A percentile compares a stretch with the other conserved stretches of the same genome.
Evolutionary conservation across 805 yeast genomes (phyloP).

Genomic region (Candida ulmi): DNA sequence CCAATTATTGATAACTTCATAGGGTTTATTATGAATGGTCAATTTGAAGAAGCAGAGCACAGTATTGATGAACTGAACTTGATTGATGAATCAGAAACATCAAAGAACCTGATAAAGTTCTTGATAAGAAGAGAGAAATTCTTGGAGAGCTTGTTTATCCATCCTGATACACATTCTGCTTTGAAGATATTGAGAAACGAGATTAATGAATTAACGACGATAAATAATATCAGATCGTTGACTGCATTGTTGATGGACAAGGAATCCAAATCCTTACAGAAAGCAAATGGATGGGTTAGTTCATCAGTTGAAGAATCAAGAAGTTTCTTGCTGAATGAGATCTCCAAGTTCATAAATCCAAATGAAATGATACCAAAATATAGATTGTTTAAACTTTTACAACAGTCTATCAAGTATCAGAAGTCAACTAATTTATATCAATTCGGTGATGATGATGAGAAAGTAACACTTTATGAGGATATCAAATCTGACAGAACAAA

Average conservation of each 20-base stretch:
- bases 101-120: constrained; percentile 20
- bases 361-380: constrained; percentile 47
- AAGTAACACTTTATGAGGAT: constrained; percentile 31
- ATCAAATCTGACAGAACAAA: constrained; percentile 24
- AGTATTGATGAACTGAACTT: constrained; percentile 21
- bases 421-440: constrained; percentile 29
- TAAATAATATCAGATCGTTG: constrained; percentile 22
- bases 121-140: constrained; percentile 35
- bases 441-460: constrained; percentile 22
- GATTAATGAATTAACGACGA: constrained; percentile 24
- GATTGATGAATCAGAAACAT: constrained; percentile 10
- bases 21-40: constrained; percentile 33
- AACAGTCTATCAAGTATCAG: constrained; percentile 48
- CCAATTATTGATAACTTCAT: constrained; percentile 36
- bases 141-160: constrained; percentile 33
- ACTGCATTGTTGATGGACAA: constrained; percentile 25
- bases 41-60: constrained; percentile 33
- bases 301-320: constrained; percentile 30
- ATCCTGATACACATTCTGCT: constrained; percentile 28
- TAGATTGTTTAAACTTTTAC: constrained; percentile 42
- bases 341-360: constrained; percentile 44
- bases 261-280: constrained; percentile 17
- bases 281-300: constrained; percentile 27
- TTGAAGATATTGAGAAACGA: constrained; percentile 32
- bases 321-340: constrained; percentile 31